A percentile compares a stretch with the other conserved stretches of the same genome.
These are phyloP conservation scores for Suhomyces xylopsoci DNA, from an alignment of 805 yeast genomes.

Conservation along the genomic window DNA sequence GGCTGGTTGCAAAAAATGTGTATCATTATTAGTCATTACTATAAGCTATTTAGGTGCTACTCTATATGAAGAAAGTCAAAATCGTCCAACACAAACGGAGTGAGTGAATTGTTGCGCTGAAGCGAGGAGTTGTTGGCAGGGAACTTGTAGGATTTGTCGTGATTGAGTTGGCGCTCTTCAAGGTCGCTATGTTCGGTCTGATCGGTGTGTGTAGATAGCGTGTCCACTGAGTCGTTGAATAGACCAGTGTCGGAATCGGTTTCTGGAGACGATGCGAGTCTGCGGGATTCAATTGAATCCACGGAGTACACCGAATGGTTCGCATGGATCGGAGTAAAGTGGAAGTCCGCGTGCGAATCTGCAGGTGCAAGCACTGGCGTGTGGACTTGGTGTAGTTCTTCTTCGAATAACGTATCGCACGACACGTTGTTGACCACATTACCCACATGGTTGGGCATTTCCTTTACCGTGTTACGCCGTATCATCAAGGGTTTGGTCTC, in stretches of 20 bases:
- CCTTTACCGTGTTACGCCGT: slow-evolving; percentile 8
- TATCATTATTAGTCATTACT: neutral
- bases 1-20: neutral
- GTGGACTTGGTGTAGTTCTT: neutral
- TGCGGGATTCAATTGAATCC: slow-evolving; percentile 9
- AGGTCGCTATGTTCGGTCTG: slow-evolving; percentile 1
- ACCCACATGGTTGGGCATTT: slow-evolving; percentile 11
- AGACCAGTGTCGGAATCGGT: slow-evolving; percentile 5
- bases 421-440: slow-evolving; percentile 2
- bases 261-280: slow-evolving; percentile 8
- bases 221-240: slow-evolving; percentile 24
- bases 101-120: neutral
- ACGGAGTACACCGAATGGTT: slow-evolving; percentile 11
- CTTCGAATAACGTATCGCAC: neutral
- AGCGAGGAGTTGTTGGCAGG: neutral
- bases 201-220: slow-evolving; percentile 28
- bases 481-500: slow-evolving; percentile 13
- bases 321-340: slow-evolving; percentile 5
- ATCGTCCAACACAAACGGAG: slow-evolving; percentile 1
- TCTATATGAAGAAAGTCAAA: neutral
- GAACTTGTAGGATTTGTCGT: neutral
- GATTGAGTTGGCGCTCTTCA: neutral
- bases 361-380: neutral
- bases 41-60: neutral
- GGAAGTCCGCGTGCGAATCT: slow-evolving; percentile 2